These are phyloP conservation scores for Sclerotinia trifoliorum DNA, from an alignment of 2,329 filamentous ascomycete genomes.

Conservation along the genomic window DNA sequence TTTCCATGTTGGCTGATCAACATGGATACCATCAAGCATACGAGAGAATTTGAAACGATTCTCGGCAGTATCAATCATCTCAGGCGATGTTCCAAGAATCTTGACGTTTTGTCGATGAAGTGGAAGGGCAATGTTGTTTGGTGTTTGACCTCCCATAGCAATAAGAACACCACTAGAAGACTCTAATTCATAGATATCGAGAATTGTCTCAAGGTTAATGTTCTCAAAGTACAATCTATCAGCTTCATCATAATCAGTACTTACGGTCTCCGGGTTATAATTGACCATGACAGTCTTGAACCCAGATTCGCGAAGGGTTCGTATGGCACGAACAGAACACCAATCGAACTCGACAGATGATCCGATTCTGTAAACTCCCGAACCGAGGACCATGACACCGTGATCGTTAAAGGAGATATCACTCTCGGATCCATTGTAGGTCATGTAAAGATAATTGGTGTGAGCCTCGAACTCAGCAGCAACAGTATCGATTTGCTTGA, in stretches of 20 bases:
- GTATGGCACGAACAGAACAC: conserved; percentile 90
- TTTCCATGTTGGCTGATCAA: conserved; percentile 98
- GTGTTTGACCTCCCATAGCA: conserved; percentile 91
- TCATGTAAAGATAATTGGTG: conserved; percentile 92
- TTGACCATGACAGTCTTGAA: conserved; percentile 99
- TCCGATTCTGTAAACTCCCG: conserved; percentile 95
- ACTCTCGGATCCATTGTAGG: conserved; percentile 93
- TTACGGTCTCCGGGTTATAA: conserved; percentile 60
- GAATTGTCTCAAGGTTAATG: conserved; percentile 92
- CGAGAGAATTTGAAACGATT: conserved; percentile 98
- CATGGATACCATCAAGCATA: conserved; percentile 92
- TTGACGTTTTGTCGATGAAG: conserved; percentile 90
- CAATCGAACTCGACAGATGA: conserved; percentile 98
- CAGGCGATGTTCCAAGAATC: conserved; percentile 86
- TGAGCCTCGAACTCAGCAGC: conserved; percentile 94
- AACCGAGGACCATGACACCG: conserved; percentile 83
- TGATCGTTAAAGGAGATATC: conserved; percentile 94
- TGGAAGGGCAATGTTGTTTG: conserved; percentile 94
- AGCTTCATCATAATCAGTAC: conserved; percentile 83
- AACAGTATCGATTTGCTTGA: conserved; percentile 98
- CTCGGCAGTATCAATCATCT: conserved; percentile 96
- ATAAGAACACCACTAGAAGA: conserved; percentile 83
- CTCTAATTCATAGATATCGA: conserved; percentile 98
- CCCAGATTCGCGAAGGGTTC: conserved; percentile 78
- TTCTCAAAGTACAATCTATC: conserved; percentile 97